These are phyloP conservation scores for Quambalaria eucalypti DNA, from an alignment of 1,284 basidiomycete species.

Conservation along the genomic window DNA sequence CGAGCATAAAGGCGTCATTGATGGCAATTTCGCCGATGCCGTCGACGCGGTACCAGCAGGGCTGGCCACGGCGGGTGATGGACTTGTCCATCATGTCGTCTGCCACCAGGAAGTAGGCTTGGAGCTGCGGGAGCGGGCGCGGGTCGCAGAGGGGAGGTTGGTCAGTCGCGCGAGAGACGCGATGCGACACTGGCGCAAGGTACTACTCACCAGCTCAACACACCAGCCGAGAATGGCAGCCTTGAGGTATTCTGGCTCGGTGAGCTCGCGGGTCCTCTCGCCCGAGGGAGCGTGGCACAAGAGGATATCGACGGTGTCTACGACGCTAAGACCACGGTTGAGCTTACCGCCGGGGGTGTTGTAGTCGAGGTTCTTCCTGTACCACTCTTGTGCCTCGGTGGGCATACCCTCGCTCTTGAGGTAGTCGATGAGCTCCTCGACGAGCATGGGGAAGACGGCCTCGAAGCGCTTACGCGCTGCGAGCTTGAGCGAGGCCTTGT, in stretches of 20 bases:
- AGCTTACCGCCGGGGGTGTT: constrained; percentile 95
- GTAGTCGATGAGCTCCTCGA: constrained; percentile 57
- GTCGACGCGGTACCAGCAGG: constrained; percentile 72
- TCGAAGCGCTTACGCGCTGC: constrained; percentile 49
- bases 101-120: constrained; percentile 94
- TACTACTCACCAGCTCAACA: constrained; percentile 70
- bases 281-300: constrained; percentile 51
- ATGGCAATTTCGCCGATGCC: constrained; percentile 76
- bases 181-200: background rate
- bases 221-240: constrained; percentile 91
- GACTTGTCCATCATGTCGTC: constrained; percentile 97
- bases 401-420: constrained; percentile 58
- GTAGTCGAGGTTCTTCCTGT: constrained; percentile 63
- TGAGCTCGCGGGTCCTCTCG: constrained; percentile 48
- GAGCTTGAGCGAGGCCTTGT: constrained; percentile 29
- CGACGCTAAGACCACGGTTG: constrained; percentile 87
- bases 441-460: constrained; percentile 54
- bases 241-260: constrained; percentile 65
- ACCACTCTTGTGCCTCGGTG: constrained; percentile 73
- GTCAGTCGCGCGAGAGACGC: background rate
- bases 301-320: constrained; percentile 84
- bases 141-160: background rate
- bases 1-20: constrained; percentile 96
- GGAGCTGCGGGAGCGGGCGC: constrained; percentile 57
- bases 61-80: constrained; percentile 91